phyloP scores from a whole-genome alignment of 1,284 basidiomycete genomes.

The Boletus sp. region DNA sequence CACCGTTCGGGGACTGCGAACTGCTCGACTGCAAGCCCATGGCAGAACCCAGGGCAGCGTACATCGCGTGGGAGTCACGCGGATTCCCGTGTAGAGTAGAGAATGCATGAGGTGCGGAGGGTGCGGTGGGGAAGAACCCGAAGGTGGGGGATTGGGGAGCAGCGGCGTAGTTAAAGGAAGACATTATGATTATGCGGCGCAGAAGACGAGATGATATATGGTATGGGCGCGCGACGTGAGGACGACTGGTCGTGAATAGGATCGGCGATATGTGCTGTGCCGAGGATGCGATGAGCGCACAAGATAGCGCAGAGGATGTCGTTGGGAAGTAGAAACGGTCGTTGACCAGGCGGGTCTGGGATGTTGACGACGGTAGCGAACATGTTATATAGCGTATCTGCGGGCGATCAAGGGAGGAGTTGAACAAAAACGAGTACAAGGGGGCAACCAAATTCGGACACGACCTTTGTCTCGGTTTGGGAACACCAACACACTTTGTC shows the following conservation, averaged over 20 bases:
- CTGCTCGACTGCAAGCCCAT: slow-evolving; percentile 23
- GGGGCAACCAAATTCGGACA: slow-evolving; percentile 19
- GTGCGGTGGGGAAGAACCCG: slow-evolving; percentile 59
- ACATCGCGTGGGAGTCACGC: slow-evolving; percentile 62
- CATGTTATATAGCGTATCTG: slow-evolving; percentile 26
- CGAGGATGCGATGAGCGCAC: not conserved
- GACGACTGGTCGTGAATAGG: not conserved
- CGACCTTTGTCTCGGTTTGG: slow-evolving; percentile 21
- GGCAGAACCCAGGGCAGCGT: slow-evolving; percentile 49
- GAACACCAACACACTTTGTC: slow-evolving; percentile 10
- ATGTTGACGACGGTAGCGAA: not conserved
- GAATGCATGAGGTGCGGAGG: slow-evolving; percentile 61
- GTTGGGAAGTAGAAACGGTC: not conserved
- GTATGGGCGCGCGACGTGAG: not conserved
- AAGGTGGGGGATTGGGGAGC: slow-evolving; percentile 50
- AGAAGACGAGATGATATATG: not conserved
- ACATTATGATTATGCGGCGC: slow-evolving; percentile 32
- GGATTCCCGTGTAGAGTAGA: slow-evolving; percentile 60
- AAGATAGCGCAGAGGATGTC: not conserved
- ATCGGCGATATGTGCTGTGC: too few relatives aligned
- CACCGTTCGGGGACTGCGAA: slow-evolving; percentile 21
- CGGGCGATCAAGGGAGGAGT: not conserved
- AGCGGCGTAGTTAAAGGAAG: slow-evolving; percentile 38
- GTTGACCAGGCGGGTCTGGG: slow-evolving; percentile 19
- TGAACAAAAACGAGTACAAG: slow-evolving; percentile 25